phyloP scores from a whole-genome alignment of 345 rosid genomes.

The Luvunga scandens region DNA sequence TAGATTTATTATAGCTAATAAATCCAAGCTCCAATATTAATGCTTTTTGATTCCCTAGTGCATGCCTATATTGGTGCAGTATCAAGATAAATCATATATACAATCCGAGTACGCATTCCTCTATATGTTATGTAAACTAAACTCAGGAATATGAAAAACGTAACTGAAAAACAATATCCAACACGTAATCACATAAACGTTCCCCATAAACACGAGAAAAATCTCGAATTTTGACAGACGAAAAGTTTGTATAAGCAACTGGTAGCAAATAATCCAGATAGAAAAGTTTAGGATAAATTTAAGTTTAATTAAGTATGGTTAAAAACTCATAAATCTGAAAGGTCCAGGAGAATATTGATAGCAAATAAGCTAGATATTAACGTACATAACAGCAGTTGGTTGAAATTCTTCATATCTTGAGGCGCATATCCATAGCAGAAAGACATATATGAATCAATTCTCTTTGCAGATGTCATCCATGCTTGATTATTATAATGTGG shows the following conservation, averaged over 20 bases:
- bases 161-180: too few relatives aligned
- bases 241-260: too few relatives aligned
- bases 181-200: too few relatives aligned
- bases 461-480: background rate
- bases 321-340: background rate
- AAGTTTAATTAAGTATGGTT: background rate
- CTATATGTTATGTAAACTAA: too few relatives aligned
- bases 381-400: background rate
- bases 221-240: background rate
- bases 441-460: slow-evolving; percentile 12
- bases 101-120: too few relatives aligned
- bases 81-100: background rate
- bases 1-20: background rate
- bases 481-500: background rate
- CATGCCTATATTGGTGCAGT: background rate
- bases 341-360: background rate
- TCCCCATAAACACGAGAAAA: too few relatives aligned
- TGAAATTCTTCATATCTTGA: background rate
- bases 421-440: background rate
- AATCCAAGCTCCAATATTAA: background rate
- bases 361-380: background rate
- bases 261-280: too few relatives aligned
- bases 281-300: too few relatives aligned
- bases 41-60: background rate
- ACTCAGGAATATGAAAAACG: too few relatives aligned